phyloP scores from a whole-genome alignment of 768 basidiomycete species.

The Gloeophyllum trabeum region DNA sequence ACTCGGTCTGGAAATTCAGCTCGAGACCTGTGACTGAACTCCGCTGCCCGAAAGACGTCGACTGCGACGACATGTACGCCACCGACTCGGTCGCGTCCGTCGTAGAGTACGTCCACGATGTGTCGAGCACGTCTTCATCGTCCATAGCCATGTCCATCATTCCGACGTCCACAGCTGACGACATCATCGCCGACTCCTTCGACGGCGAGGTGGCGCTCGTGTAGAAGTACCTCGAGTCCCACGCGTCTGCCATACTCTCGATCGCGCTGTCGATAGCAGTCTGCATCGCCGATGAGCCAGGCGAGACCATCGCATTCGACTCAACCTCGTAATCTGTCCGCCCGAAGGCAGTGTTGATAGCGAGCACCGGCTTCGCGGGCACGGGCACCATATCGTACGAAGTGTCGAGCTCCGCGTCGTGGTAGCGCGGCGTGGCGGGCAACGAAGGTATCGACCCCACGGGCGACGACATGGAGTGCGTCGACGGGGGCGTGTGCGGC shows the following conservation, averaged over 20 bases:
- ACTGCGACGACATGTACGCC: no score
- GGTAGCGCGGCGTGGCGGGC: constrained; percentile 47
- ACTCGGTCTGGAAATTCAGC: neutral
- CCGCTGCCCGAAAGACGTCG: neutral
- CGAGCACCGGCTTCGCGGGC: constrained; percentile 30
- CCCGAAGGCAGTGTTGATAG: constrained; percentile 42
- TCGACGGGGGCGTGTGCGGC: constrained; percentile 31
- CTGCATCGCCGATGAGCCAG: constrained; percentile 55
- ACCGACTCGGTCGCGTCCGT: neutral
- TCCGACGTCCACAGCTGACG: neutral
- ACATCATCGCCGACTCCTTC: constrained; percentile 11
- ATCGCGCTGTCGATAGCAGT: constrained; percentile 46
- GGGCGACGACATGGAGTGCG: constrained; percentile 22
- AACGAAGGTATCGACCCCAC: constrained; percentile 29
- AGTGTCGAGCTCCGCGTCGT: constrained; percentile 29
- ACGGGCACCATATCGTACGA: constrained; percentile 5
- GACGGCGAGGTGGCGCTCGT: constrained; percentile 7
- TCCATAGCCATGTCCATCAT: neutral
- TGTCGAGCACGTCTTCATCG: neutral
- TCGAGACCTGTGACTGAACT: neutral
- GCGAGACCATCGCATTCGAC: constrained; percentile 30
- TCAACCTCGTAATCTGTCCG: constrained; percentile 36
- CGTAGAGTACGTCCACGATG: neutral
- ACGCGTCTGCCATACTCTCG: no score
- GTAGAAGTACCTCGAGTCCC: constrained; percentile 6